phyloP scores from a whole-genome alignment of 768 basidiomycete species.

The Neoboletus magnificus region DNA sequence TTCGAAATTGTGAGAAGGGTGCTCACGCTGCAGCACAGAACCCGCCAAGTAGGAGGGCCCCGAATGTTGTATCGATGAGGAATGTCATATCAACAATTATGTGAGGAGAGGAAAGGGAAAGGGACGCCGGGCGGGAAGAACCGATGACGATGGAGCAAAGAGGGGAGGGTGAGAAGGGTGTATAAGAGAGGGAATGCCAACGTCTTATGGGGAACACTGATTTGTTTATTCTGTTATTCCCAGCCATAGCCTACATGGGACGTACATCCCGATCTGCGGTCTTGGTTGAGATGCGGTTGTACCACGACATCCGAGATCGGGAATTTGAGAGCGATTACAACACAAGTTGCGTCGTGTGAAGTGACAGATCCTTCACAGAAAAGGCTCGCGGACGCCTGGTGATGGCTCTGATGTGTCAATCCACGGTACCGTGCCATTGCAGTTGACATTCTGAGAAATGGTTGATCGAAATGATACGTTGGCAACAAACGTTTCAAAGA shows the following conservation, averaged over 20 bases:
- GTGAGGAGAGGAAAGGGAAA: neutral
- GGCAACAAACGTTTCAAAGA: neutral
- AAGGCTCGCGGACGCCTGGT: neutral
- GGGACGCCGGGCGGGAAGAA: neutral
- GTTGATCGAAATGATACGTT: neutral
- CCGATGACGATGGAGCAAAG: neutral
- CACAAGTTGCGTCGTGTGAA: neutral
- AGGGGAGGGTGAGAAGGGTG: neutral
- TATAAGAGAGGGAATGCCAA: neutral
- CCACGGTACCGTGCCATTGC: no score
- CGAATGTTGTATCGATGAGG: slow-evolving; percentile 19
- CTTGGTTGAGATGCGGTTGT: neutral
- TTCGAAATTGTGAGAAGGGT: neutral
- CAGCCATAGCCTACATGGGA: neutral
- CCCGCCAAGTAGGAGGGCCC: slow-evolving; percentile 30
- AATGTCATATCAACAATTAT: slow-evolving; percentile 5
- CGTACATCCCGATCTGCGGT: neutral
- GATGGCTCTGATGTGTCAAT: no score
- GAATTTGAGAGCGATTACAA: neutral
- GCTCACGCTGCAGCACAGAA: slow-evolving; percentile 29
- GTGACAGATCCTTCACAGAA: neutral
- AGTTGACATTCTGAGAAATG: no score
- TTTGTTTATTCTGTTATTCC: neutral
- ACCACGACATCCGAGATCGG: neutral
- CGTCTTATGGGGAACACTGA: neutral